Conservation (phyloP, 805 yeast species). For the Metschnikowia continentalis region DNA sequence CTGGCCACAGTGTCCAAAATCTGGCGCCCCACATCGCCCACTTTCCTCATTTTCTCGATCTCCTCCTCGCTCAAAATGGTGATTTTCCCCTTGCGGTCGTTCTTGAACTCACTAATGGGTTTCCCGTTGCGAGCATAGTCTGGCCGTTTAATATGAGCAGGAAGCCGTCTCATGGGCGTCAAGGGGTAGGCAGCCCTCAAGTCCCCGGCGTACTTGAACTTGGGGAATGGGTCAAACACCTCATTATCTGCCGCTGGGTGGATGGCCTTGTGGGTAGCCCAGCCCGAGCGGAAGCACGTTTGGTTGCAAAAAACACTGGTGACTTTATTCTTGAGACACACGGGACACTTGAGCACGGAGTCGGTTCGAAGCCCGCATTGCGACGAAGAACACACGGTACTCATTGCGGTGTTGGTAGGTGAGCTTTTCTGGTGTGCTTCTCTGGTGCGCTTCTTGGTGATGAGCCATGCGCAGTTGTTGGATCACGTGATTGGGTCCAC, state of each 20-base stretch:
- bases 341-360: conserved; percentile 81
- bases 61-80: conserved; percentile 62
- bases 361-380: conserved; percentile 81
- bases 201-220: conserved; percentile 66
- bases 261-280: conserved; percentile 69
- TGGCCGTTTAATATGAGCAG: conserved; percentile 66
- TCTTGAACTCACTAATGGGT: conserved; percentile 72
- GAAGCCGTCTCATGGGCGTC: conserved; percentile 64
- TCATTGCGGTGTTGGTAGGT: neutral
- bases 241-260: conserved; percentile 56
- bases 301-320: conserved; percentile 75
- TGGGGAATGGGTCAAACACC: conserved; percentile 86
- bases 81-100: conserved; percentile 65
- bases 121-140: conserved; percentile 81
- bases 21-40: conserved; percentile 76
- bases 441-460: too few relatives aligned
- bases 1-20: conserved; percentile 87
- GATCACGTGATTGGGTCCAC: neutral
- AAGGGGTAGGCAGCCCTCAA: conserved; percentile 80
- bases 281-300: conserved; percentile 69
- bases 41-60: conserved; percentile 68
- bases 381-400: conserved; percentile 59
- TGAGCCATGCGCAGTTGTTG: too few relatives aligned
- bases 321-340: conserved; percentile 73
- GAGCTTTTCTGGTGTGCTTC: too few relatives aligned